These are phyloP conservation scores for Trichaptum fuscoviolaceum DNA, from an alignment of 768 basidiomycete genomes.

Conservation along the genomic window DNA sequence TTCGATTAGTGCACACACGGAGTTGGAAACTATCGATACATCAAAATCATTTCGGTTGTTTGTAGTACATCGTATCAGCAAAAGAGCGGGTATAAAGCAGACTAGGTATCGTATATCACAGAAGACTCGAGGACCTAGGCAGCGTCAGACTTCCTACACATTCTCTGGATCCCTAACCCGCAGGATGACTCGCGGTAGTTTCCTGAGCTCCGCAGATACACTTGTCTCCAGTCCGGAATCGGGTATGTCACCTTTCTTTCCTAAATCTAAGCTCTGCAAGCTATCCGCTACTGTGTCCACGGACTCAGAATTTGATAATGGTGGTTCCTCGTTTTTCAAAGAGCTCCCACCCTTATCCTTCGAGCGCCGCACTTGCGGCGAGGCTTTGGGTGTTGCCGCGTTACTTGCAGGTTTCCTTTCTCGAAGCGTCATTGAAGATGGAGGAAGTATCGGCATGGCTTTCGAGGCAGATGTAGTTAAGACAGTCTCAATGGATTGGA, in stretches of 20 bases:
- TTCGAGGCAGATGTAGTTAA: constrained; percentile 14
- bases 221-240: not conserved
- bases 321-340: not conserved
- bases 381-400: constrained; percentile 6
- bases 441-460: constrained; percentile 17
- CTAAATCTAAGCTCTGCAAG: not conserved
- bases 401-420: constrained; percentile 33
- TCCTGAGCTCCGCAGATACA: constrained; percentile 27
- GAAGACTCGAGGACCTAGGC: not conserved
- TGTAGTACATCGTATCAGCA: not conserved
- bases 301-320: not conserved
- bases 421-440: constrained; percentile 44
- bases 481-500: constrained; percentile 37
- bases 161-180: constrained; percentile 19
- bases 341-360: constrained; percentile 11
- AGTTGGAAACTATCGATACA: not conserved
- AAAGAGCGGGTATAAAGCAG: not conserved
- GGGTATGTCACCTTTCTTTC: not conserved
- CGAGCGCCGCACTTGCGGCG: constrained; percentile 13
- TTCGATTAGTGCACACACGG: too few relatives aligned
- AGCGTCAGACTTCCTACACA: not conserved
- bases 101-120: not conserved
- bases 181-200: constrained; percentile 49
- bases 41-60: not conserved
- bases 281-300: not conserved